A percentile compares a stretch with the other conserved stretches of the same genome.
phyloP scores from a whole-genome alignment of 2,329 filamentous ascomycete genomes.

The Aspergillus sp. region DNA sequence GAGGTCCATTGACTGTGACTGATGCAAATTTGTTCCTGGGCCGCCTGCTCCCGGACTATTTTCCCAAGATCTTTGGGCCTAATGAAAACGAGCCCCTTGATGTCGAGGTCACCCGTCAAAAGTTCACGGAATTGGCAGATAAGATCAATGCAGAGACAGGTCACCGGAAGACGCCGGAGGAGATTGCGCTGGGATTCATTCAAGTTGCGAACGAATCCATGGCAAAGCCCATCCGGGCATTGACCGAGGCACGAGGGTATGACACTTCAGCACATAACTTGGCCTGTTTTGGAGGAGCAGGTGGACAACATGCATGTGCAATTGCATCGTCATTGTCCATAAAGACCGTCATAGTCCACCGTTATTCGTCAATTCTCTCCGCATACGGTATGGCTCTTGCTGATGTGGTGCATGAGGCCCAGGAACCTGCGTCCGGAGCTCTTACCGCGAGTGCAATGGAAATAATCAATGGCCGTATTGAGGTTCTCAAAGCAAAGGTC shows the following conservation, averaged over 20 bases:
- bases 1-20: constrained; percentile 85
- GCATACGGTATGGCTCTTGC: constrained; percentile 92
- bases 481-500: constrained; percentile 49
- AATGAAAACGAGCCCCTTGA: constrained; percentile 84
- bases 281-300: constrained; percentile 88
- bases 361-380: constrained; percentile 87
- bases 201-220: constrained; percentile 48
- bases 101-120: constrained; percentile 69
- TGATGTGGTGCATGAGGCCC: constrained; percentile 87
- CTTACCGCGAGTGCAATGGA: background rate
- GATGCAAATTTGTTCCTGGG: constrained; percentile 90
- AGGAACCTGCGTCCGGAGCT: constrained; percentile 48
- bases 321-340: constrained; percentile 85
- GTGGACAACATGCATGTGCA: constrained; percentile 88
- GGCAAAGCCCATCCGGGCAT: constrained; percentile 75
- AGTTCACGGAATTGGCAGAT: constrained; percentile 74
- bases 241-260: constrained; percentile 90
- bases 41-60: constrained; percentile 84
- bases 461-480: background rate
- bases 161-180: constrained; percentile 46
- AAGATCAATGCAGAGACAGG: constrained; percentile 42
- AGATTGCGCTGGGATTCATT: constrained; percentile 46
- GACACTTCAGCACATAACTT: constrained; percentile 88
- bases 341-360: constrained; percentile 80
- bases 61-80: constrained; percentile 92